Evolutionary conservation across 2,329 filamentous ascomycete species (phyloP).

Genomic region (Coniochaeta prunicola): DNA sequence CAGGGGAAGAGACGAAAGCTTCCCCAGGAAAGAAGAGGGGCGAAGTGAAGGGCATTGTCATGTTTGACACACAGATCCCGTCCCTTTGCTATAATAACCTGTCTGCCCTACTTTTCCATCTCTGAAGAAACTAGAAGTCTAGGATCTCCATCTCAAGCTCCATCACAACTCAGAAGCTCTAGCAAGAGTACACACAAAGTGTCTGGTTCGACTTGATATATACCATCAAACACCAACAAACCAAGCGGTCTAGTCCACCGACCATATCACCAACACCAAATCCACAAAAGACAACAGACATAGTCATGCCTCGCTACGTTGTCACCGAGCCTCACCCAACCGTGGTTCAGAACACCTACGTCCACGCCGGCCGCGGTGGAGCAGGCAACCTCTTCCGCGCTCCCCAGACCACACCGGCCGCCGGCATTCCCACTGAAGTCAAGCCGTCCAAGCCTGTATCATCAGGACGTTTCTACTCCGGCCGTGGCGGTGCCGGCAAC

Average conservation of each 20-base stretch:
- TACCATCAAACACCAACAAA: background rate
- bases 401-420: constrained; percentile 33
- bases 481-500: constrained; percentile 63
- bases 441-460: constrained; percentile 29
- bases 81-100: background rate
- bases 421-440: constrained; percentile 43
- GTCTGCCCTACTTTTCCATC: background rate
- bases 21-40: background rate
- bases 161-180: background rate
- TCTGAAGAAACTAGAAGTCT: constrained; percentile 1
- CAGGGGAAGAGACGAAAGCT: background rate
- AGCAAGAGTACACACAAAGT: background rate
- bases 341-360: constrained; percentile 36
- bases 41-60: constrained; percentile 2
- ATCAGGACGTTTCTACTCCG: constrained; percentile 52
- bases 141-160: background rate
- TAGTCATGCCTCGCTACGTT: constrained; percentile 32
- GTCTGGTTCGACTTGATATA: background rate
- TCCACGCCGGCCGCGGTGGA: constrained; percentile 48
- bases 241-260: background rate
- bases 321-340: constrained; percentile 43
- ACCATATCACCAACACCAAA: constrained; percentile 5
- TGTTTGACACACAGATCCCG: background rate
- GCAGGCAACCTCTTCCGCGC: constrained; percentile 49
- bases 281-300: constrained; percentile 6